Evolutionary conservation across 257 asterid genomes (phyloP), one percentile per base, ranked within the genome.

Genomic region (Plantago ovata): DNA sequence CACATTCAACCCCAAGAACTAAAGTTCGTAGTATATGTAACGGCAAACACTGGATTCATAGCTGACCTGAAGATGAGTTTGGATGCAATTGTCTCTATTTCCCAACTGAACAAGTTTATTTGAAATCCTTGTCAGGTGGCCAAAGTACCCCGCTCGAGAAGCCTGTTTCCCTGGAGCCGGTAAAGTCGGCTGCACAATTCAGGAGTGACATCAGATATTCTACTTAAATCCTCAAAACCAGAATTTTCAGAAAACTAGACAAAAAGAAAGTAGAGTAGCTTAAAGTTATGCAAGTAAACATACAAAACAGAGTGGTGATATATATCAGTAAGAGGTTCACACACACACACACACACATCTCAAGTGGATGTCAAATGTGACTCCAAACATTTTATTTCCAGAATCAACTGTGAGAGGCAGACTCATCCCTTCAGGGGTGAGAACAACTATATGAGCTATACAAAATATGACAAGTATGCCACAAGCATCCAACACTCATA

Each of bases 141-240:
- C 95, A 65, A 84, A 72, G 72, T 86, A 84, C 61, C 97, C 95
- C 2, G 86, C 87, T 63, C 90, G 85, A 62, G 94, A 93, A 36
- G 86, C 78, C 60, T 53, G 55, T 69, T 74, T 86, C 54, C 94
- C 89, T 52, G 84, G 21, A 45, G 88, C 77, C n/a, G 94, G 79
- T 62, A 76, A 18, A 64, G 95, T 84, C 51, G 94, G 90, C 97
- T 90, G 89, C 82, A 86, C 43, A 53, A 59, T 65, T 58, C 38
- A 71, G 50, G 45, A 43, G 39, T 41, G 41, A 52, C 20, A 57
- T 43, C 55, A 74, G 38, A 38, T 18, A 23, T 40, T 52, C 64
- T 33, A 50, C 53, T 54, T 44, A 18, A 55, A 50, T 63, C 63
- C 24, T 0, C 36, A 10, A 40, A 32, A 6, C 7, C 36, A 28